phyloP scores from a whole-genome alignment of 2,329 filamentous ascomycete genomes.

The Coniochaeta prunicola region DNA sequence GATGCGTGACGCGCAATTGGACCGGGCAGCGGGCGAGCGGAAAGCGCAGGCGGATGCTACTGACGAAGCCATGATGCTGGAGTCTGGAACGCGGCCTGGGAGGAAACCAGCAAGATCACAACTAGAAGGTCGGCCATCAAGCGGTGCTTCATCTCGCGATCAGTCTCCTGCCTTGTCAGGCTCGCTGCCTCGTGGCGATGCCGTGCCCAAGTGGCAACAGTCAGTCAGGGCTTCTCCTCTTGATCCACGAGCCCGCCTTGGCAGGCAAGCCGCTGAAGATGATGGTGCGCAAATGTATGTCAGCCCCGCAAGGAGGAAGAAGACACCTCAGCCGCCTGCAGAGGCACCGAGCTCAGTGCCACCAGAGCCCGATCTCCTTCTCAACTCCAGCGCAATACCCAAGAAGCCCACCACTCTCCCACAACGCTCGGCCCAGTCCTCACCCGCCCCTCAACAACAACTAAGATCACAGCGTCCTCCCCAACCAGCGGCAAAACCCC shows the following conservation, averaged over 20 bases:
- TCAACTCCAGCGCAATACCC: conserved; percentile 34
- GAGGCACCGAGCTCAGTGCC: conserved; percentile 29
- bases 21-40: conserved; percentile 24
- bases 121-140: conserved; percentile 22
- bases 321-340: conserved; percentile 42
- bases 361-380: conserved; percentile 58
- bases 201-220: conserved; percentile 38
- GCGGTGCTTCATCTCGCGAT: conserved; percentile 30
- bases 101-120: conserved; percentile 16
- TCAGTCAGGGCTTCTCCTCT: conserved; percentile 28
- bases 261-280: conserved; percentile 68
- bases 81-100: conserved; percentile 55
- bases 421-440: conserved; percentile 30
- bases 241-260: conserved; percentile 56
- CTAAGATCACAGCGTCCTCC: conserved; percentile 20
- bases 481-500: conserved; percentile 19
- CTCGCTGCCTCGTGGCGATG: too few relatives aligned
- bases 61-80: conserved; percentile 74
- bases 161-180: conserved; percentile 41
- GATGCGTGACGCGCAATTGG: conserved; percentile 72
- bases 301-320: conserved; percentile 76
- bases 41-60: conserved; percentile 39
- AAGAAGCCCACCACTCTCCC: conserved; percentile 27
- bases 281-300: conserved; percentile 79
- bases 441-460: conserved; percentile 24